Base-by-base conservation (phyloP, 1,284 basidiomycete species). In the Dichomitus squalens region DNA sequence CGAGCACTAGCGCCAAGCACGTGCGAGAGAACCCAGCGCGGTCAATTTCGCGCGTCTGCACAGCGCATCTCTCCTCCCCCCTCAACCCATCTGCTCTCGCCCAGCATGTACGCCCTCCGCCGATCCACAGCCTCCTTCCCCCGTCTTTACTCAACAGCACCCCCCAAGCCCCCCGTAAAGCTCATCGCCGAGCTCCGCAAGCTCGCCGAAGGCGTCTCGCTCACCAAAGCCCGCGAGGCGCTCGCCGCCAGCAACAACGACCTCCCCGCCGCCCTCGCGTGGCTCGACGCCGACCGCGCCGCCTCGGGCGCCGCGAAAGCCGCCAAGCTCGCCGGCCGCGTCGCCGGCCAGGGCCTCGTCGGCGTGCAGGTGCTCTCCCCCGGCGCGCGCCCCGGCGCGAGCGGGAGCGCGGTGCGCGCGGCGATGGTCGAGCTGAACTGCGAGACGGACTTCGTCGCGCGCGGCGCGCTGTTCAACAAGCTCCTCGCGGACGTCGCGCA, bases 401-500 rank as follows among this genome's bases (percentile, higher is more conserved):
- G 70, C 36, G 75, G 79, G 4, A 82, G 83, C 25, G 44, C 2
- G 8, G 79, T 92, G 40, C 83, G 92, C 25, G 94, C 91, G 6
- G 87, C 89, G 12, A 92, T 98, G 80, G 80, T 98, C 57, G 96
- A 98, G 73, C 80, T 98, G 60, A 95, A 94, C 68, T 98, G 96
- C 79, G 96, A 98, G 78, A 98, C 96, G 40, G 96, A 98, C 75
- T 98, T 98, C 72, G 96, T 98, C 12, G 93, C 88, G 16, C 79
- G 93, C 63, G 96, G 95, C 70, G 85, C 90, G 57, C 80, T 96
- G 8, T 98, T 98, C 69, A 79, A 83, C 7, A 81, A 82, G 57
- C 83, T 96, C 29, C 88, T 92, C 12, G 79, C 83, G 36, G 88
- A 94, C 64, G 88, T 98, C 63, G 90, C 94, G 3, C 88, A 94